These are phyloP conservation scores for Thelephora terrestris DNA, from an alignment of 1,284 basidiomycete species.

Conservation along the genomic window DNA sequence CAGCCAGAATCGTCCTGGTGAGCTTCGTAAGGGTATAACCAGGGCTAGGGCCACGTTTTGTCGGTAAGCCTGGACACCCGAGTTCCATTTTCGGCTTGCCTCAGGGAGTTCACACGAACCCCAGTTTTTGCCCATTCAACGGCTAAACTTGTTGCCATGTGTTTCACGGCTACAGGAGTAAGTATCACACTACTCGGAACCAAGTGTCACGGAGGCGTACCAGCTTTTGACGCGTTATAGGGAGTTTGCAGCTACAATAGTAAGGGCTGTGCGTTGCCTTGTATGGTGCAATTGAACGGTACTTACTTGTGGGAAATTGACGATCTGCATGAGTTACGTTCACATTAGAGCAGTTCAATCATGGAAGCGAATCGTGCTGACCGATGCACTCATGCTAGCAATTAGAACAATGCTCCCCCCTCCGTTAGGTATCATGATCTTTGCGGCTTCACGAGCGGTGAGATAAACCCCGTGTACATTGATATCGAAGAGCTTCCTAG, in stretches of 20 bases:
- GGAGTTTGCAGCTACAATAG: conserved; percentile 74
- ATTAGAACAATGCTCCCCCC: conserved; percentile 83
- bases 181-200: background rate
- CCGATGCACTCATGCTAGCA: conserved; percentile 84
- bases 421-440: conserved; percentile 67
- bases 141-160: conserved; percentile 79
- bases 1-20: conserved; percentile 68
- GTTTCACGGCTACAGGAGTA: conserved; percentile 56
- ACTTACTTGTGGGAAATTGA: conserved; percentile 73
- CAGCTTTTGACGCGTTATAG: conserved; percentile 92
- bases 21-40: conserved; percentile 89
- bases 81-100: conserved; percentile 31
- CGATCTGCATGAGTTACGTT: conserved; percentile 42
- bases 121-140: conserved; percentile 87
- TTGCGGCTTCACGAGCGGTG: conserved; percentile 87
- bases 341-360: background rate
- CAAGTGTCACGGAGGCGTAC: conserved; percentile 22
- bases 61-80: conserved; percentile 5
- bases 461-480: conserved; percentile 92
- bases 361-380: conserved; percentile 29
- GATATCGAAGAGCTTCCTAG: conserved; percentile 80
- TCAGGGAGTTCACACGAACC: conserved; percentile 74
- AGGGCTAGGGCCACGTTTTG: conserved; percentile 36
- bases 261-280: background rate
- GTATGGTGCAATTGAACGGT: background rate